Percentiles rank a stretch among this genome's conserved stretches.
phyloP scores from a whole-genome alignment of 768 basidiomycete genomes.

The Inosperma sp. region DNA sequence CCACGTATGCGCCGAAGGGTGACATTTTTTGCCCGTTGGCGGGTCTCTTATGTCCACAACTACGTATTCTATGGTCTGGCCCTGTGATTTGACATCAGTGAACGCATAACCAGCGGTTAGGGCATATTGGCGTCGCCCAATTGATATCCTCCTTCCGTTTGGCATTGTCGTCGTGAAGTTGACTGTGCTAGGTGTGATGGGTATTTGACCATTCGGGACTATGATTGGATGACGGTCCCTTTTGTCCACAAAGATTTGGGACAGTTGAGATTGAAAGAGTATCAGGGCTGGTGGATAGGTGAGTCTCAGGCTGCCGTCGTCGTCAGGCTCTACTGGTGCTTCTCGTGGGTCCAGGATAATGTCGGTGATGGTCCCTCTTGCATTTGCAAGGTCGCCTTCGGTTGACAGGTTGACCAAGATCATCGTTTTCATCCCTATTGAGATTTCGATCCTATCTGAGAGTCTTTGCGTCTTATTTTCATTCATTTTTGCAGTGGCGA shows the following conservation, averaged over 20 bases:
- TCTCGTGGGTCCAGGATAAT: conserved; percentile 33
- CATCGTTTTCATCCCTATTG: conserved; percentile 31
- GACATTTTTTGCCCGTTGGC: conserved; percentile 19
- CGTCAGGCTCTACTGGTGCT: background rate
- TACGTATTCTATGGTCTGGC: conserved; percentile 32
- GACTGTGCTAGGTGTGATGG: conserved; percentile 14
- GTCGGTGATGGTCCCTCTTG: conserved; percentile 29
- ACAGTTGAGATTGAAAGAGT: conserved; percentile 21
- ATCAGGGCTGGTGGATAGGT: conserved; percentile 29
- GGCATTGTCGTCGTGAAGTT: conserved; percentile 9
- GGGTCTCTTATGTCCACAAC: conserved; percentile 34
- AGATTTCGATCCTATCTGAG: conserved; percentile 22
- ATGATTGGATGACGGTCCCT: conserved; percentile 3
- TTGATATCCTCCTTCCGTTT: conserved; percentile 2
- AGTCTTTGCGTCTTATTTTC: conserved; percentile 18
- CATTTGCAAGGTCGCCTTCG: conserved; percentile 37
- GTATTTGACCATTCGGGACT: conserved; percentile 23
- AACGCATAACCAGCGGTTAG: conserved; percentile 35
- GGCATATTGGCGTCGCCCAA: conserved; percentile 25
- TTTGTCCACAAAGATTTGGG: conserved; percentile 15
- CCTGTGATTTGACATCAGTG: conserved; percentile 39
- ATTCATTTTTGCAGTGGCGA: conserved; percentile 6
- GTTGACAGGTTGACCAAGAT: conserved; percentile 33
- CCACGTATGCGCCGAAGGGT: conserved; percentile 32
- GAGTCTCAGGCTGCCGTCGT: conserved; percentile 13